Conservation (phyloP, 177 flowering plant species). For the Vitis hybrid region DNA sequence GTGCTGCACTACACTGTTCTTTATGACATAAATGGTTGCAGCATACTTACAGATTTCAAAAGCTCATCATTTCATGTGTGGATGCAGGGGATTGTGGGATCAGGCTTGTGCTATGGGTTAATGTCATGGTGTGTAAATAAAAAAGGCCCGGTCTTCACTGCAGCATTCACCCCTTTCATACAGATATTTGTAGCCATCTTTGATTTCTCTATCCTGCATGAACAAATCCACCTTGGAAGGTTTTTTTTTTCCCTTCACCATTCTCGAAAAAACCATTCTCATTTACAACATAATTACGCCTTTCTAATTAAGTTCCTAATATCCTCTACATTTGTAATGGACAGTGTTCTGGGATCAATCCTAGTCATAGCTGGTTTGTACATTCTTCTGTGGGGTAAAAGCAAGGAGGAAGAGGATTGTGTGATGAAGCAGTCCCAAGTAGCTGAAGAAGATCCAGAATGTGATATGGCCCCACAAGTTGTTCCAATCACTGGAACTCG, state of each 20-base stretch:
- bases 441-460: too few relatives aligned
- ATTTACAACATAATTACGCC: too few relatives aligned
- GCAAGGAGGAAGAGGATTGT: too few relatives aligned
- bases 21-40: too few relatives aligned
- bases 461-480: too few relatives aligned
- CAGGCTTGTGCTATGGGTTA: constrained; percentile 65
- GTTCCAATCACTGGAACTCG: too few relatives aligned
- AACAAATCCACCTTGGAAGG: constrained; percentile 74
- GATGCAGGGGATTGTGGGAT: constrained; percentile 64
- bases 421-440: too few relatives aligned
- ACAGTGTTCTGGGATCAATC: neutral
- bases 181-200: constrained; percentile 60
- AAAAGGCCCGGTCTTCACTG: constrained; percentile 80
- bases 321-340: neutral
- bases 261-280: neutral
- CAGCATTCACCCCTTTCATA: constrained; percentile 76
- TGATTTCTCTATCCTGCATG: constrained; percentile 50
- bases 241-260: constrained; percentile 16
- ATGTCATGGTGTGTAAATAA: constrained; percentile 79
- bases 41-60: too few relatives aligned
- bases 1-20: too few relatives aligned
- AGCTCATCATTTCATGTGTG: neutral
- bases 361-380: neutral
- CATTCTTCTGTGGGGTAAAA: too few relatives aligned
- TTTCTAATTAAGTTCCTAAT: too few relatives aligned